Evolutionary conservation across 1,139 yeast species (phyloP).

Genomic region (Geotrichum reessii): DNA sequence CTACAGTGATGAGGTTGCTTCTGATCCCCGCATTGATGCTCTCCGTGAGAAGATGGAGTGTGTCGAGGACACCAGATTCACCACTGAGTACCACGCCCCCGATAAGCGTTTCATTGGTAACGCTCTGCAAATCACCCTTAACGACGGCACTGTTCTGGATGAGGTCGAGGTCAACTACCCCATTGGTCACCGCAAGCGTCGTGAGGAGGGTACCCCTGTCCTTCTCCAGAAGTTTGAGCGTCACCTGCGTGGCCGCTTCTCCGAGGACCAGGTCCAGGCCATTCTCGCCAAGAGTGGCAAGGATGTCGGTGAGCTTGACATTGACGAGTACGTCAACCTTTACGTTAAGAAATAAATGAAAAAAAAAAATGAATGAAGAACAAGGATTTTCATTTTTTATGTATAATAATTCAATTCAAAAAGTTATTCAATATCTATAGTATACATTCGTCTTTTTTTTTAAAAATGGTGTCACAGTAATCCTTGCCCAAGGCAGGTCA

Average conservation of each 20-base stretch:
- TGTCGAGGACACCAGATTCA: conserved; percentile 45
- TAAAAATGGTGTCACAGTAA: too few relatives aligned
- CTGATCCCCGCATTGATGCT: conserved; percentile 48
- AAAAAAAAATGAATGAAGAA: too few relatives aligned
- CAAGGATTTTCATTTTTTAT: too few relatives aligned
- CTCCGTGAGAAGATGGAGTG: conserved; percentile 52
- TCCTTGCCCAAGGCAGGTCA: too few relatives aligned
- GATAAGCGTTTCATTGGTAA: conserved; percentile 53
- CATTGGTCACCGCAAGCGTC: conserved; percentile 52
- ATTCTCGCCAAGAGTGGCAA: conserved; percentile 39
- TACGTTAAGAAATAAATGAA: too few relatives aligned
- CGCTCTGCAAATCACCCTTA: conserved; percentile 46
- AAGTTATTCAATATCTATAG: too few relatives aligned
- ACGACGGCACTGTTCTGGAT: conserved; percentile 50
- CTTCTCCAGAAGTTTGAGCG: conserved; percentile 46
- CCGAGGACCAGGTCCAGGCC: conserved; percentile 36
- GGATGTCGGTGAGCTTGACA: conserved; percentile 40
- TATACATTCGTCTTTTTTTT: too few relatives aligned
- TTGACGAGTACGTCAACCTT: conserved; percentile 47
- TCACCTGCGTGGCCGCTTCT: conserved; percentile 45
- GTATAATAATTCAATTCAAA: too few relatives aligned
- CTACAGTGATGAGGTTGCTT: conserved; percentile 47
- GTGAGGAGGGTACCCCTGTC: conserved; percentile 55
- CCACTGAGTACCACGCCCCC: conserved; percentile 51
- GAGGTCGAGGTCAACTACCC: conserved; percentile 53